Conservation (phyloP, 179 eudicot species). For the Corrigiola litoralis region DNA sequence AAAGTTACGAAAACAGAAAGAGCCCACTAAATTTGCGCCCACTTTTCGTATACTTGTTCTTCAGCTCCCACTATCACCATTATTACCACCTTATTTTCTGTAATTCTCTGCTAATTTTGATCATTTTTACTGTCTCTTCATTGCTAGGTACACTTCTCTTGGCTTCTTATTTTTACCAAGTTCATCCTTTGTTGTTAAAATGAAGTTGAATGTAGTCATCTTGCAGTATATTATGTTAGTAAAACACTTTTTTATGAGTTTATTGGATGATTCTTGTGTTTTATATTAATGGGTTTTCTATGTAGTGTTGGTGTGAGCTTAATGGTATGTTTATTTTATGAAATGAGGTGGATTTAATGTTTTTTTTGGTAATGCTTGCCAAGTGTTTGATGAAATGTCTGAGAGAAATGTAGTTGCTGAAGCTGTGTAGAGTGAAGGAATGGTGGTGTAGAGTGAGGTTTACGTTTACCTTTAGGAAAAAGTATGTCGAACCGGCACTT, state of each 20-base stretch:
- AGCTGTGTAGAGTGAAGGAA: not conserved
- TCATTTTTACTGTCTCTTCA: not conserved
- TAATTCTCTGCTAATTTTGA: not conserved
- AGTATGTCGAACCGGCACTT: not conserved
- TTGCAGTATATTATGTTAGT: not conserved
- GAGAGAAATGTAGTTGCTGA: not conserved
- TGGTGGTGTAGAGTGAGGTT: not conserved
- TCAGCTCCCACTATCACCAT: too few species aligned
- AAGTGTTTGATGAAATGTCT: conserved; percentile 28
- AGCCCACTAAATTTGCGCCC: too few species aligned
- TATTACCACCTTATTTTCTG: not conserved
- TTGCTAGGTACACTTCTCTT: not conserved
- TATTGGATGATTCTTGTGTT: not conserved
- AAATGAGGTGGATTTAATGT: not conserved
- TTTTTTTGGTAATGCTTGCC: conserved; percentile 3
- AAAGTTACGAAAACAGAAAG: too few species aligned
- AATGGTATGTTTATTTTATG: not conserved
- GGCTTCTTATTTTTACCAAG: not conserved
- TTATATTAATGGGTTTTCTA: not conserved
- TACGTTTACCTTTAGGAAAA: not conserved
- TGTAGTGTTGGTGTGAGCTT: not conserved
- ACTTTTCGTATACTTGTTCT: too few species aligned
- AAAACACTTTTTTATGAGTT: not conserved
- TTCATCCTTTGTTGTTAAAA: not conserved
- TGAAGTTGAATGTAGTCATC: too few species aligned